Percentiles rank a stretch among this genome's conserved stretches.
Evolutionary conservation across 2,329 filamentous ascomycete genomes (phyloP).

Genomic region (Mycosphaerelloides madeirae): DNA sequence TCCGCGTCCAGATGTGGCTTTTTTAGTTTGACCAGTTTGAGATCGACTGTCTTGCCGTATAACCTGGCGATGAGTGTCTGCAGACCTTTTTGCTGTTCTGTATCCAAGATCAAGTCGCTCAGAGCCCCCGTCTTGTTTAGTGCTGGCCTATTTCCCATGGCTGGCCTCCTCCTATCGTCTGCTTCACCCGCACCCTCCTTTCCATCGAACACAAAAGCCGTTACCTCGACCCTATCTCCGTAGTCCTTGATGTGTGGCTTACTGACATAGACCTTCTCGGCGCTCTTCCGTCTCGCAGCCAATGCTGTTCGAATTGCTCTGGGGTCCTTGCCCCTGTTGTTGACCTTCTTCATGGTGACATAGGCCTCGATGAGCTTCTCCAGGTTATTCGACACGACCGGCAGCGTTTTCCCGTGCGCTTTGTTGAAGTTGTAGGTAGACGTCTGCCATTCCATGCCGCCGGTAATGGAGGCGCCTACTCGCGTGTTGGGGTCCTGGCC

Average conservation of each 20-base stretch:
- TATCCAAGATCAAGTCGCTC: constrained; percentile 13
- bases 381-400: constrained; percentile 18
- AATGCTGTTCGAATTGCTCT: constrained; percentile 20
- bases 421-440: constrained; percentile 26
- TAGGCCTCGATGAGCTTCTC: constrained; percentile 24
- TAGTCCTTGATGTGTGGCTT: constrained; percentile 25
- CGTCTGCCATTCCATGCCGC: constrained; percentile 27
- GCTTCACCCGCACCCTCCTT: constrained; percentile 5
- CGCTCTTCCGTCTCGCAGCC: constrained; percentile 18
- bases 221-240: constrained; percentile 22
- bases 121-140: neutral
- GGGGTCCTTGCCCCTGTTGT: constrained; percentile 17
- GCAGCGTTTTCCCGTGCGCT: constrained; percentile 19
- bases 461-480: constrained; percentile 18
- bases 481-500: constrained; percentile 13
- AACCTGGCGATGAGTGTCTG: constrained; percentile 15
- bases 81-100: constrained; percentile 12
- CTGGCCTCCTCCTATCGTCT: neutral
- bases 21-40: constrained; percentile 25
- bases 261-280: constrained; percentile 21
- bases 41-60: constrained; percentile 30
- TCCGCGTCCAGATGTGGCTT: constrained; percentile 30
- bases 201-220: constrained; percentile 23
- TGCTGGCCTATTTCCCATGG: neutral
- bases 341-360: constrained; percentile 18